Evolutionary conservation across 768 basidiomycete genomes (phyloP).

Genomic region (Kwoniella sp.): DNA sequence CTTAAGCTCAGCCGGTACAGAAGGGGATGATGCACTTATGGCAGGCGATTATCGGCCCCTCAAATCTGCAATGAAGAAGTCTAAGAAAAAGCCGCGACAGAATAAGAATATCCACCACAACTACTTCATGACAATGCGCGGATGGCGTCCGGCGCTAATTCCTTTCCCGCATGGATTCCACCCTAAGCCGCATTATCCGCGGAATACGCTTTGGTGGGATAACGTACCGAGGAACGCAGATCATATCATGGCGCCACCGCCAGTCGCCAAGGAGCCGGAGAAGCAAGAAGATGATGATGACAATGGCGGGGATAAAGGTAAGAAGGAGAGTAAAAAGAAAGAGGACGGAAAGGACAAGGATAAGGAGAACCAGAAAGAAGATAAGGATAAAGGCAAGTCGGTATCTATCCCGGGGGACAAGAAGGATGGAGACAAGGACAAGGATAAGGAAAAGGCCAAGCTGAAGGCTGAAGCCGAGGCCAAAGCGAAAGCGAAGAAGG

Average conservation of each 20-base stretch:
- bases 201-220: slow-evolving; percentile 46
- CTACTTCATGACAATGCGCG: slow-evolving; percentile 50
- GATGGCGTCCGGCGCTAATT: slow-evolving; percentile 38
- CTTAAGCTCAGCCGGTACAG: not conserved
- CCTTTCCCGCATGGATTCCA: slow-evolving; percentile 50
- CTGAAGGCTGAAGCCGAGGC: slow-evolving; percentile 20
- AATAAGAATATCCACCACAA: slow-evolving; percentile 47
- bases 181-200: slow-evolving; percentile 39
- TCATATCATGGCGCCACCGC: slow-evolving; percentile 42
- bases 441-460: slow-evolving; percentile 15
- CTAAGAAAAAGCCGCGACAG: slow-evolving; percentile 44
- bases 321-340: not conserved
- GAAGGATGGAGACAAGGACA: not conserved
- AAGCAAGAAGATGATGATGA: slow-evolving; percentile 13
- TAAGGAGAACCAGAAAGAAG: not conserved
- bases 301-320: slow-evolving; percentile 5
- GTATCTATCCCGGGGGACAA: slow-evolving; percentile 5
- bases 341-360: not conserved
- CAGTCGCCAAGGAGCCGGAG: slow-evolving; percentile 32
- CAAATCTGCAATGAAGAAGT: slow-evolving; percentile 45
- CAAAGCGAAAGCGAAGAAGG: slow-evolving; percentile 16
- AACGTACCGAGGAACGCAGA: slow-evolving; percentile 43
- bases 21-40: slow-evolving; percentile 39
- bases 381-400: not conserved
- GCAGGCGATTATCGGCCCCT: slow-evolving; percentile 44